Evolutionary conservation across 352 stramenopile genomes (phyloP), one percentile per base, ranked within the genome.

Genomic region (Lagenidium giganteum): DNA sequence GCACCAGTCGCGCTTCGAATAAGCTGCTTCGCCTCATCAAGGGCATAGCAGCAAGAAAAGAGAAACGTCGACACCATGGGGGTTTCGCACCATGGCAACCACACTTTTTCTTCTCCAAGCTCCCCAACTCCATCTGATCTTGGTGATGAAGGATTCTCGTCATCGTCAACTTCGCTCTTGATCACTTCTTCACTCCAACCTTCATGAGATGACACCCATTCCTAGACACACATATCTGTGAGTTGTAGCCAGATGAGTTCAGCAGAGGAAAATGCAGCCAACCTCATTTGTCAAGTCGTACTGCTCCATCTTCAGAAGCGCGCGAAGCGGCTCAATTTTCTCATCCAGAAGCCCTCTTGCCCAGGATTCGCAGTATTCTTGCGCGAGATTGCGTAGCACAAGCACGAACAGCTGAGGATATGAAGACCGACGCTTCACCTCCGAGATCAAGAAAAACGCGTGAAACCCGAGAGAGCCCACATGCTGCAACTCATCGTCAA

Each of bases 1-100:
- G 65, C 65, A 7, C 52, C 64, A 22, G 54, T 56, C 1, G 64
- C 68, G 16, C 37, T 67, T 29, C 69, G 68, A 35, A 90, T 53
- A n/a, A 88, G 50, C 3, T 51, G 67, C 31, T 90, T 83, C 5
- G 80, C 77, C 63, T 89, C 75, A 43, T 93, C 80, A n/a, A 93
- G 52, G 18, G 75, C 74, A 31, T 86, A 90, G 43, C 80, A 93
- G 33, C 77, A 93, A 18, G 74, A 81, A 23, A 93, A 93, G 3
- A 93, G 51, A 48, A 90, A 93, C 38, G 72, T 90, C 9, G 83
- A 93, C 12, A 95, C 71, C 5, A 64, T 83, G 6, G 83, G 67
- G 3, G 80, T 92, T 47, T 92, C 83, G 28, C 71, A 85, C 80
- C 80, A 95, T 13, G 83, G 80, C 2, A 95, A 63, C 78, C 78